A percentile compares a stretch with the other conserved stretches of the same genome.
These are phyloP conservation scores for Tylopilus rubrobrunneus DNA, from an alignment of 768 basidiomycete species.

Conservation along the genomic window DNA sequence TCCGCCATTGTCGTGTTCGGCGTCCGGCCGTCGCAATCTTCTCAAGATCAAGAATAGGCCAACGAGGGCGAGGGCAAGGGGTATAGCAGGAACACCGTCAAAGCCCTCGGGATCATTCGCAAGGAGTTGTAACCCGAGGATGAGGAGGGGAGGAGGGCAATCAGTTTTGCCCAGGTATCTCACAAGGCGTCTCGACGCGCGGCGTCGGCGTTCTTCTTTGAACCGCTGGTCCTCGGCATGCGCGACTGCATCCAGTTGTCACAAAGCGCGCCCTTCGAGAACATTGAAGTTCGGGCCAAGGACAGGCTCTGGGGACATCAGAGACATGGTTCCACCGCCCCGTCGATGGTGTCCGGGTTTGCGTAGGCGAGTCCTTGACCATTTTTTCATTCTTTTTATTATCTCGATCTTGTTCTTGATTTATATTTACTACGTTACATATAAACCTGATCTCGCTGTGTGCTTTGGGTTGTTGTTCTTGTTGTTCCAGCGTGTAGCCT, in stretches of 20 bases:
- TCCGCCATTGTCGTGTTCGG: slow-evolving; percentile 87
- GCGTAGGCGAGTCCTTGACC: slow-evolving; percentile 17
- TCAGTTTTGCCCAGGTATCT: slow-evolving; percentile 78
- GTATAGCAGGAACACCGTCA: slow-evolving; percentile 86
- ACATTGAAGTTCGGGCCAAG: slow-evolving; percentile 81
- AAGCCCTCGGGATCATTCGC: slow-evolving; percentile 73
- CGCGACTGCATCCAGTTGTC: slow-evolving; percentile 83
- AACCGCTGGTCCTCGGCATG: slow-evolving; percentile 90
- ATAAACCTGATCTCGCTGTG: background rate
- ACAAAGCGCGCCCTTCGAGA: slow-evolving; percentile 73
- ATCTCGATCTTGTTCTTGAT: slow-evolving; percentile 16
- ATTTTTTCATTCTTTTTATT: background rate
- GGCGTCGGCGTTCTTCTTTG: slow-evolving; percentile 96
- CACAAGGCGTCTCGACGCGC: slow-evolving; percentile 88
- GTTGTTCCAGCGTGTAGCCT: slow-evolving; percentile 9
- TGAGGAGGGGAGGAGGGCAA: slow-evolving; percentile 49
- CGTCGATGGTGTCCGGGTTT: slow-evolving; percentile 46
- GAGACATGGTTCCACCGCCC: slow-evolving; percentile 38
- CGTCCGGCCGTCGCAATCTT: slow-evolving; percentile 50
- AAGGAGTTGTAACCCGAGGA: slow-evolving; percentile 60
- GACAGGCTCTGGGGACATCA: slow-evolving; percentile 82
- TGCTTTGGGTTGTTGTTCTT: background rate
- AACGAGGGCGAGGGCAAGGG: slow-evolving; percentile 59
- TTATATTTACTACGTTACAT: background rate
- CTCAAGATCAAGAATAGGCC: slow-evolving; percentile 44